Evolutionary conservation across 441 rosid species (phyloP).

Genomic region (Hura crepitans): DNA sequence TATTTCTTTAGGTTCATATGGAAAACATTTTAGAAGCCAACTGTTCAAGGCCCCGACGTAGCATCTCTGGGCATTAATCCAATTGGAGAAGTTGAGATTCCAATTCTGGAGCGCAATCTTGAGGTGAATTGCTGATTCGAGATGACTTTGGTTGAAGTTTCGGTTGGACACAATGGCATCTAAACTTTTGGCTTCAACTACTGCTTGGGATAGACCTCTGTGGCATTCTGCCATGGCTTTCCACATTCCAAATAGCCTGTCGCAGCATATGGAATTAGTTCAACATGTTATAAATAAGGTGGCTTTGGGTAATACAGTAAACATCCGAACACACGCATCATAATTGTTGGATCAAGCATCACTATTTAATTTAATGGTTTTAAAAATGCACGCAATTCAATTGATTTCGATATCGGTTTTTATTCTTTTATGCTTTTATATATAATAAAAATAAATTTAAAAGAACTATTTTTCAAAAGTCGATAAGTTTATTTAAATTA

Average conservation of each 20-base stretch:
- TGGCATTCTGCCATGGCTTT: slow-evolving; percentile 76
- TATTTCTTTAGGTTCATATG: slow-evolving; percentile 58
- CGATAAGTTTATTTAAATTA: too few relatives aligned
- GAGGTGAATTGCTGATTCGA: slow-evolving; percentile 57
- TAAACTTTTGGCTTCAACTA: slow-evolving; percentile 54
- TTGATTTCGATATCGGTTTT: too few relatives aligned
- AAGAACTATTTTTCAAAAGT: too few relatives aligned
- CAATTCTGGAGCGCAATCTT: slow-evolving; percentile 68
- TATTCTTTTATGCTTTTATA: too few relatives aligned
- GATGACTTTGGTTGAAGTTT: slow-evolving; percentile 48
- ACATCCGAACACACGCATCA: too few relatives aligned
- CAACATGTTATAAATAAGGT: too few relatives aligned
- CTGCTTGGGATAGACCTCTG: slow-evolving; percentile 54
- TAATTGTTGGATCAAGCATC: too few relatives aligned
- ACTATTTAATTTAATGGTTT: too few relatives aligned
- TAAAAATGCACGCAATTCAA: too few relatives aligned
- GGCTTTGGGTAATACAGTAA: too few relatives aligned
- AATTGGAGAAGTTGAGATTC: slow-evolving; percentile 55
- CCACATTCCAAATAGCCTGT: slow-evolving; percentile 85
- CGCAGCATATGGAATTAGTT: not conserved
- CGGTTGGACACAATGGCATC: slow-evolving; percentile 49
- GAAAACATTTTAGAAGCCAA: slow-evolving; percentile 77
- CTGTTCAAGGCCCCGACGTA: slow-evolving; percentile 59
- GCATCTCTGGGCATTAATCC: slow-evolving; percentile 68
- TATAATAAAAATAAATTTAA: too few relatives aligned